Evolutionary conservation across 1,139 yeast genomes (phyloP).

Genomic region (Kodamaea arcana): DNA sequence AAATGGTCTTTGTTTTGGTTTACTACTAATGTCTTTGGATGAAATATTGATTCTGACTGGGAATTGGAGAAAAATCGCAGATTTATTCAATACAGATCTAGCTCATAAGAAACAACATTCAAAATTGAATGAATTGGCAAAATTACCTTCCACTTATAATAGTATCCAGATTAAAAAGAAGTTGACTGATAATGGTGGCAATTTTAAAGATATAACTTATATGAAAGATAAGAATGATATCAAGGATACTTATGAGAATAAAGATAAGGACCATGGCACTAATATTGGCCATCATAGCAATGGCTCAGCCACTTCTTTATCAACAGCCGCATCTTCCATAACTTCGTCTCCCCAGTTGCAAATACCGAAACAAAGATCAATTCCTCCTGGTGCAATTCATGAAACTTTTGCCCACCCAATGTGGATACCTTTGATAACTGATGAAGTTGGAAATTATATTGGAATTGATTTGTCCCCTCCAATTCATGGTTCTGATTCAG

Average conservation of each 20-base stretch:
- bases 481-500: neutral
- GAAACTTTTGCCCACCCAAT: constrained; percentile 75
- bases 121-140: constrained; percentile 22
- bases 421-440: constrained; percentile 91
- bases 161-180: constrained; percentile 19
- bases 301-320: neutral
- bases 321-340: neutral
- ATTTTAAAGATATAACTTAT: no score
- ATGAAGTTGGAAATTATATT: constrained; percentile 83
- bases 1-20: constrained; percentile 60
- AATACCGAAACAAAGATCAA: constrained; percentile 61
- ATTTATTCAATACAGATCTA: constrained; percentile 34
- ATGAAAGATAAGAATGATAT: no score
- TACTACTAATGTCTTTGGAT: constrained; percentile 61
- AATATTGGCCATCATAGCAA: neutral
- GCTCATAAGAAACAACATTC: constrained; percentile 19
- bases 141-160: constrained; percentile 23
- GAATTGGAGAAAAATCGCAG: constrained; percentile 64
- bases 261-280: no score
- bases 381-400: constrained; percentile 73
- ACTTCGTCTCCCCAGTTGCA: constrained; percentile 6
- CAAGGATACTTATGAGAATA: no score
- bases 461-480: constrained; percentile 87
- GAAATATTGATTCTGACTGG: constrained; percentile 61
- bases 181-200: constrained; percentile 14